Evolutionary conservation across 495 filamentous ascomycete genomes (phyloP), one percentile per base, ranked within the genome.

Genomic region (Aspergillus avenaceus): DNA sequence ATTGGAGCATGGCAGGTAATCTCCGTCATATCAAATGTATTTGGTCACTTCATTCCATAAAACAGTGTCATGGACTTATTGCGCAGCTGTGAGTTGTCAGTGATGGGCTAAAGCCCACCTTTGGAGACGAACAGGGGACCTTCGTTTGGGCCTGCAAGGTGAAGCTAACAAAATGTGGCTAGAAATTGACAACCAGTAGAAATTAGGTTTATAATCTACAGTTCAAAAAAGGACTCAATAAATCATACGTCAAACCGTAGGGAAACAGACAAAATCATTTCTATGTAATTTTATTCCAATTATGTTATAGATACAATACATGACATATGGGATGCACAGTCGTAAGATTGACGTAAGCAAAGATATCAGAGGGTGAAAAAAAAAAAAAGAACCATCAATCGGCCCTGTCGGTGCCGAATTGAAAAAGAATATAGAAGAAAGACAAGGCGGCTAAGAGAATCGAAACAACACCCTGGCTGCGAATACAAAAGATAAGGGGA

Each of bases 371-470:
- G 14, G 8, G 34, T 14, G 27, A 14, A 50, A 31, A 41, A 18
- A 28, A 31, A 13, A 25, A 42, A 40, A 25, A 24, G 38, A 24
- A 32, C 57, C 58, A 49, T 60, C 37, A 51, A 53, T 32, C 22
- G 34, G 52, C 54, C 49, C 61, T 56, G 54, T 56, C 47, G 57
- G 59, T 61, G 60, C 55, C 61, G 56, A n/a, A 62, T 38, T 61
- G 43, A 55, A 55, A 56, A 62, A 47, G 57, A 53, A 37, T 41
- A 47, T 49, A 55, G 22, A 26, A 19, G 29, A 25, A 40, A 26
- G 28, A n/a, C n/a, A n/a, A n/a, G 26, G 16, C n/a, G 28, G 42
- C 42, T n/a, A 47, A 21, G 16, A 25, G 24, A 58, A 29, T 26
- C 46, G 38, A 46, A 49, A 49, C 32, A 52, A 51, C 43, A 44